These are phyloP conservation scores for Platanus orientalis DNA, from an alignment of 164 flowering plant species.

Conservation along the genomic window DNA sequence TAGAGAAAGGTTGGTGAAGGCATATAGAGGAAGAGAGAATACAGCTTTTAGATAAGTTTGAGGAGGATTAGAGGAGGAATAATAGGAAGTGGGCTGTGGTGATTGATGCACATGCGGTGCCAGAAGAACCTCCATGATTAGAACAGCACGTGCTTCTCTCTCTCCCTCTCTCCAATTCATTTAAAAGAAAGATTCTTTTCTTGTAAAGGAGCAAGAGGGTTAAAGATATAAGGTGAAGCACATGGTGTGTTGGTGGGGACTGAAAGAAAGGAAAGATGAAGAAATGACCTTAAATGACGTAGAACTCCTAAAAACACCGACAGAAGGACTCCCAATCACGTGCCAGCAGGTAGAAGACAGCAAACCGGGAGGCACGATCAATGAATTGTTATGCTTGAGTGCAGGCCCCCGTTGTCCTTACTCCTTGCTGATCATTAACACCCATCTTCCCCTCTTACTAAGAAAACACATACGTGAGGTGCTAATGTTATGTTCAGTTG, in stretches of 20 bases:
- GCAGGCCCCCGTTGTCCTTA: background rate
- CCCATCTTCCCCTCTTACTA: background rate
- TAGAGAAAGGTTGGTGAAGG: background rate
- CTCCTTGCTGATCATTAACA: background rate
- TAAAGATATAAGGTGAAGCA: conserved; percentile 31
- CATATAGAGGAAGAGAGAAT: conserved; percentile 6
- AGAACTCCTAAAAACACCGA: conserved; percentile 19
- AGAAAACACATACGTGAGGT: background rate
- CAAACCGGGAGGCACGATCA: background rate
- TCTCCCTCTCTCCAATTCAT: conserved; percentile 17
- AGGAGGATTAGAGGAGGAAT: background rate
- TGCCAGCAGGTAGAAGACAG: background rate
- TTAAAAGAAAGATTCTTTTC: conserved; percentile 39
- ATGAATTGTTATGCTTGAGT: background rate
- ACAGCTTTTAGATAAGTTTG: background rate
- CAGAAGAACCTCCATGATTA: conserved; percentile 65
- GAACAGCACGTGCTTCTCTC: conserved; percentile 35
- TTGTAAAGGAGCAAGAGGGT: conserved; percentile 20
- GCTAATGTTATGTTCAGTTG: background rate
- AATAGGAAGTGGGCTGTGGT: conserved; percentile 35
- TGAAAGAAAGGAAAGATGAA: background rate
- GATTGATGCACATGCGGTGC: conserved; percentile 60
- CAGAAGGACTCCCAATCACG: background rate
- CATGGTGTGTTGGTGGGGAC: conserved; percentile 45
- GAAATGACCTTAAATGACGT: too few species aligned